phyloP scores from a whole-genome alignment of 768 basidiomycete genomes.

The Suillus discolor region DNA sequence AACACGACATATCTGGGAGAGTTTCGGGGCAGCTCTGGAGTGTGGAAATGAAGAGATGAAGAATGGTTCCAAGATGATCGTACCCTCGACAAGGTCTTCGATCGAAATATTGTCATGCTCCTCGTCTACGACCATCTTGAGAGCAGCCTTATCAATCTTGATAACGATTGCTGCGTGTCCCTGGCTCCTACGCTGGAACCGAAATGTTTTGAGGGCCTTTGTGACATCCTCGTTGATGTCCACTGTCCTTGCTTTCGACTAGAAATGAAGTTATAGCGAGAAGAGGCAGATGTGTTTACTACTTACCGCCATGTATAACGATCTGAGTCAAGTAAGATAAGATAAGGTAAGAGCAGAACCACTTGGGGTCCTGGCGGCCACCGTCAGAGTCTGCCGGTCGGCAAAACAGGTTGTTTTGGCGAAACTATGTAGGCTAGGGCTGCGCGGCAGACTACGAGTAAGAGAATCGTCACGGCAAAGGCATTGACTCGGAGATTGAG shows the following conservation, averaged over 20 bases:
- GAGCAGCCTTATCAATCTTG: constrained; percentile 85
- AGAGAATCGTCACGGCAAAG: too few relatives aligned
- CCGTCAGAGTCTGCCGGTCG: too few relatives aligned
- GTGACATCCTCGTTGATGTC: constrained; percentile 84
- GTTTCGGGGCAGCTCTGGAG: constrained; percentile 82
- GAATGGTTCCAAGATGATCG: constrained; percentile 12
- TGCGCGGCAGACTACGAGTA: too few relatives aligned
- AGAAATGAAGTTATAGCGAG: constrained; percentile 4
- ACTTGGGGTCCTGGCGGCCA: too few relatives aligned
- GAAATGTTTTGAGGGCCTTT: constrained; percentile 81
- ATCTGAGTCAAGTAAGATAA: neutral
- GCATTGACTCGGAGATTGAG: too few relatives aligned
- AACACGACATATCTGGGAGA: constrained; percentile 85
- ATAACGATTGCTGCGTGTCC: constrained; percentile 81
- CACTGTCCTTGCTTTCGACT: constrained; percentile 50
- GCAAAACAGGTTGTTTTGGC: too few relatives aligned
- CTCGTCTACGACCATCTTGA: constrained; percentile 84
- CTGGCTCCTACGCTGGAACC: constrained; percentile 63
- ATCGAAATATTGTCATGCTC: constrained; percentile 75
- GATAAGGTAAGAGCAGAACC: neutral
- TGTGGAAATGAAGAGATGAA: constrained; percentile 1
- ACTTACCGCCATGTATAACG: constrained; percentile 6
- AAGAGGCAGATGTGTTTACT: neutral
- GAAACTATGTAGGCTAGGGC: too few relatives aligned
- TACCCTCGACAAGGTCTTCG: constrained; percentile 89